These are phyloP conservation scores for Rhytidiadelphus loreus DNA, from an alignment of 225 moss, liverwort and hornwort genomes.

Conservation along the genomic window DNA sequence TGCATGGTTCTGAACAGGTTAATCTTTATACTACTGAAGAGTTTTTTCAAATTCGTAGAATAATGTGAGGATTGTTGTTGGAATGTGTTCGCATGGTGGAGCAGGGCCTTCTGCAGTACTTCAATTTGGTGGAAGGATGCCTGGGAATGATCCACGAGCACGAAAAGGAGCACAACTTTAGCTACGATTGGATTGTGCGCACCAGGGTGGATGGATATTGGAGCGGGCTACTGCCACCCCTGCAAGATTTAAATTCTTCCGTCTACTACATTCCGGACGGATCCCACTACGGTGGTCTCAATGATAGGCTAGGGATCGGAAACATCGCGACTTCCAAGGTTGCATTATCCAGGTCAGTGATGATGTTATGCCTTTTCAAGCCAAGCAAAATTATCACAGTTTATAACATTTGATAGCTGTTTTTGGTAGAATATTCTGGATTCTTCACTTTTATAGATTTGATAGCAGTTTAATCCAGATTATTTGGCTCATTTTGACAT, in stretches of 20 bases:
- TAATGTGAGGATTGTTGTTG: background rate
- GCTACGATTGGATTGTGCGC: constrained; percentile 78
- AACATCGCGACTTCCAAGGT: constrained; percentile 36
- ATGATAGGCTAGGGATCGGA: constrained; percentile 84
- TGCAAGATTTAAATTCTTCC: constrained; percentile 32
- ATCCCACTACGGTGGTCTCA: constrained; percentile 68
- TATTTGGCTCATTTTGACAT: background rate
- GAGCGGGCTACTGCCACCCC: constrained; percentile 55
- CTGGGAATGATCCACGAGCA: constrained; percentile 48
- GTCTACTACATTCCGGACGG: constrained; percentile 69
- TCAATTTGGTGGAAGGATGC: constrained; percentile 88
- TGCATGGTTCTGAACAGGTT: background rate
- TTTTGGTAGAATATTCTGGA: background rate
- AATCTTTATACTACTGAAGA: background rate
- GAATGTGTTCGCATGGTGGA: background rate
- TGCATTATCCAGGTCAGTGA: constrained; percentile 55
- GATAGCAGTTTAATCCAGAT: background rate
- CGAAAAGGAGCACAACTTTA: constrained; percentile 44
- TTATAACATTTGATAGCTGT: background rate
- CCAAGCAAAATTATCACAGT: background rate
- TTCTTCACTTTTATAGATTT: background rate
- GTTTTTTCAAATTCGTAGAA: background rate
- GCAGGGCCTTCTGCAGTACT: constrained; percentile 95
- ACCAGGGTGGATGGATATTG: constrained; percentile 89
- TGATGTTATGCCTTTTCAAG: background rate